Evolutionary conservation across 2,329 filamentous ascomycete species (phyloP).

Genomic region (Colletotrichum cordylinicola): DNA sequence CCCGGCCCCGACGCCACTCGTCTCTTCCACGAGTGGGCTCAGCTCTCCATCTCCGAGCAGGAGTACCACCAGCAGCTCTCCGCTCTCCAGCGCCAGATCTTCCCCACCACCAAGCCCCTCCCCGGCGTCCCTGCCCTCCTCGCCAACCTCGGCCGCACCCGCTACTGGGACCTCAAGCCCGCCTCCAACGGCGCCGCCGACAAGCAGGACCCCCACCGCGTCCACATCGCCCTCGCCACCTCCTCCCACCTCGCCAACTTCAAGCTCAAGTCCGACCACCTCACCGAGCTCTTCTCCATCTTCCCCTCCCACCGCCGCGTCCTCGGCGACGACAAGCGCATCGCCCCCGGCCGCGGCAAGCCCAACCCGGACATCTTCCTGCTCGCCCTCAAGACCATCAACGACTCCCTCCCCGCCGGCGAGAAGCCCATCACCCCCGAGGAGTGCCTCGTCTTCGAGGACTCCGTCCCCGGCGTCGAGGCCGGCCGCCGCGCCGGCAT

Average conservation of each 20-base stretch:
- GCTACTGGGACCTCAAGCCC: slow-evolving; percentile 50
- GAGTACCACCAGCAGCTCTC: slow-evolving; percentile 68
- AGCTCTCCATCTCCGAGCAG: slow-evolving; percentile 77
- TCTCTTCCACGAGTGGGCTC: slow-evolving; percentile 78
- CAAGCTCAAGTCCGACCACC: slow-evolving; percentile 73
- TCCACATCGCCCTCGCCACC: slow-evolving; percentile 88
- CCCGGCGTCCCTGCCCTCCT: slow-evolving; percentile 80
- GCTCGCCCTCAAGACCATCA: slow-evolving; percentile 84
- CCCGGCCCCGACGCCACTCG: slow-evolving; percentile 58
- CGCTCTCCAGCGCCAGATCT: slow-evolving; percentile 72
- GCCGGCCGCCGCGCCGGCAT: slow-evolving; percentile 89
- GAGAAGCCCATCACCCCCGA: slow-evolving; percentile 74
- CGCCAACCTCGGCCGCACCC: slow-evolving; percentile 57
- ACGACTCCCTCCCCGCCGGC: slow-evolving; percentile 69
- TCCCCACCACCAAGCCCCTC: slow-evolving; percentile 76
- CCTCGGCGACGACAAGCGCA: slow-evolving; percentile 83
- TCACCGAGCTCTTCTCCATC: slow-evolving; percentile 62
- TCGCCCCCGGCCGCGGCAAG: slow-evolving; percentile 84
- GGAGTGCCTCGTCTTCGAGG: slow-evolving; percentile 96
- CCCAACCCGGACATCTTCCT: slow-evolving; percentile 95
- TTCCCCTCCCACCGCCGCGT: slow-evolving; percentile 78
- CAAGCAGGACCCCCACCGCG: slow-evolving; percentile 38
- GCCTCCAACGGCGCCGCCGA: slow-evolving; percentile 27
- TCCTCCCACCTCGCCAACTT: slow-evolving; percentile 78
- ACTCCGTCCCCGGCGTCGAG: slow-evolving; percentile 92